Evolutionary conservation across 805 yeast genomes (phyloP).

Genomic region (Candida loeiensis): DNA sequence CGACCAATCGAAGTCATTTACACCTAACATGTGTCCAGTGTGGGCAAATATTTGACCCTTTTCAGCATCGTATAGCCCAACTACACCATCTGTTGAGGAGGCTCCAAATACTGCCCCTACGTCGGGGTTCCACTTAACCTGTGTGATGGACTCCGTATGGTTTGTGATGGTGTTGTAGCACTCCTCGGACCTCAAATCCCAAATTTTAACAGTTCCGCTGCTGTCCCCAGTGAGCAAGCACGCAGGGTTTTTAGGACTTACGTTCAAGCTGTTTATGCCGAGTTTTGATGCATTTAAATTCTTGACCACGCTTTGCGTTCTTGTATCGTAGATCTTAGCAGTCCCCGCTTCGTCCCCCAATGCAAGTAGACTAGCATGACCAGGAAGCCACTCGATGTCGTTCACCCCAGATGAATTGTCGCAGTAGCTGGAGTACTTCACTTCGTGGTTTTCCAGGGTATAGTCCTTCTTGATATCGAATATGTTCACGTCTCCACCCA

Average conservation of each 20-base stretch:
- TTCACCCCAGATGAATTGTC: constrained; percentile 53
- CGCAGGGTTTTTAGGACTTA: constrained; percentile 54
- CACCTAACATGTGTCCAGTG: constrained; percentile 84
- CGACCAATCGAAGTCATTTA: constrained; percentile 83
- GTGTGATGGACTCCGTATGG: constrained; percentile 55
- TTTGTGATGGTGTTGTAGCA: constrained; percentile 2
- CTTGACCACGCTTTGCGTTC: constrained; percentile 24
- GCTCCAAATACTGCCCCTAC: constrained; percentile 38
- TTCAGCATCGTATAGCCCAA: constrained; percentile 57
- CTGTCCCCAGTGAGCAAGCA: constrained; percentile 68
- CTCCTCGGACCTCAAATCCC: constrained; percentile 56
- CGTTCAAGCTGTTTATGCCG: constrained; percentile 56
- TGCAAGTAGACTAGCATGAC: constrained; percentile 59
- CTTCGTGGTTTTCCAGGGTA: constrained; percentile 5
- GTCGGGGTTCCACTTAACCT: constrained; percentile 70
- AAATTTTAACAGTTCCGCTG: constrained; percentile 50
- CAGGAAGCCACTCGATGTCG: constrained; percentile 65
- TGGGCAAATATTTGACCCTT: constrained; percentile 55
- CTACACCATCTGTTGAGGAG: constrained; percentile 65
- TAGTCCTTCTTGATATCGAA: constrained; percentile 60
- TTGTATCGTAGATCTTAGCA: constrained; percentile 51
- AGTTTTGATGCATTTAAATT: constrained; percentile 9
- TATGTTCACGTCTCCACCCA: constrained; percentile 58
- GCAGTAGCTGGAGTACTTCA: constrained; percentile 3
- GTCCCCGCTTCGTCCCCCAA: constrained; percentile 63